These are phyloP conservation scores for Patellifolia procumbens DNA, from an alignment of 179 eudicot genomes.

Conservation along the genomic window DNA sequence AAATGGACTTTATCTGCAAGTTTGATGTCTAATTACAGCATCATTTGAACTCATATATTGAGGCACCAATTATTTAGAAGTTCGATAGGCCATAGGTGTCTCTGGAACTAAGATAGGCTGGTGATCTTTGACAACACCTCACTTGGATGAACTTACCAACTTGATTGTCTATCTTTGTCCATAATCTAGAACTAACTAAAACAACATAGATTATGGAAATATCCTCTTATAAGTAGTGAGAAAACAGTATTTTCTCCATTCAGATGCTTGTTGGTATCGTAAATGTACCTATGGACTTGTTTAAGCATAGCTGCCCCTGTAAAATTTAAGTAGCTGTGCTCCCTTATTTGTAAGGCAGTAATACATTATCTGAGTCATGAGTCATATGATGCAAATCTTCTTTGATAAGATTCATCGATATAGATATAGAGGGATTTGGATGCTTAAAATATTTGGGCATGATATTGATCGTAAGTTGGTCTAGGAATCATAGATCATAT, in stretches of 20 bases:
- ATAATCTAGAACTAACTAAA: neutral
- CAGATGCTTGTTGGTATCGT: neutral
- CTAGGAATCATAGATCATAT: neutral
- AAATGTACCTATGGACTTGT: neutral
- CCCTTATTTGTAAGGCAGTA: neutral
- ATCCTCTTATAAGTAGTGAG: neutral
- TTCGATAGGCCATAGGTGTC: neutral
- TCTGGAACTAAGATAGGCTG: neutral
- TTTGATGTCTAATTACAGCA: neutral
- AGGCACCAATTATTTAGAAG: neutral
- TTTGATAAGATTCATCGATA: neutral
- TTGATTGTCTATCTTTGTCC: constrained; percentile 4
- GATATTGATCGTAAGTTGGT: neutral
- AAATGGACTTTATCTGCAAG: constrained; percentile 10
- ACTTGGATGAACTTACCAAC: neutral
- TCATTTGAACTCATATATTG: neutral
- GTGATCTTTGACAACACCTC: neutral
- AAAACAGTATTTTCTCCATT: neutral
- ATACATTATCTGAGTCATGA: neutral
- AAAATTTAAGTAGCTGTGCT: neutral
- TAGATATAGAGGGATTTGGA: neutral
- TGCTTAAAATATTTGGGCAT: neutral
- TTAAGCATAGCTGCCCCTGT: constrained; percentile 7
- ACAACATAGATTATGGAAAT: neutral
- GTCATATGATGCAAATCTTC: neutral